Conservation (phyloP, 169 alveolate species). For the Plasmodium fragile region DNA sequence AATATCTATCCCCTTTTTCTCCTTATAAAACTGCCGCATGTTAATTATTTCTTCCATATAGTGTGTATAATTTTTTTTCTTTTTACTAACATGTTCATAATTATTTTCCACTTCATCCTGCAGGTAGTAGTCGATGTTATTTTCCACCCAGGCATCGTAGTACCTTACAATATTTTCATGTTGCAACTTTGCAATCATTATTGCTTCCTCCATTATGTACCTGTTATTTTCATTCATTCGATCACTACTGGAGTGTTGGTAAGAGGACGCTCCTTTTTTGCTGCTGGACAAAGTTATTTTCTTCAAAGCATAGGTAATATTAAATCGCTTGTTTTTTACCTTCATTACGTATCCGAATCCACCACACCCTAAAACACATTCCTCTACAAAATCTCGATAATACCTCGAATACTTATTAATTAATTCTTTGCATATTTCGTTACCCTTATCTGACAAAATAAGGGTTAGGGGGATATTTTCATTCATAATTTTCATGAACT, state of each 20-base stretch:
- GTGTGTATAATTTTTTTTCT: conserved; percentile 6
- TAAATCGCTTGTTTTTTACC: conserved; percentile 82
- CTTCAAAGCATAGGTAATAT: conserved; percentile 86
- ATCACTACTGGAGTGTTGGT: conserved; percentile 52
- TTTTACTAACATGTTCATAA: not conserved
- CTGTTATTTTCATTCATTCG: conserved; percentile 77
- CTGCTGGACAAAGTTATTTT: conserved; percentile 77
- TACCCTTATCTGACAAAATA: conserved; percentile 43
- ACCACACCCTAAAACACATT: conserved; percentile 87
- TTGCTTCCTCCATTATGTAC: conserved; percentile 86
- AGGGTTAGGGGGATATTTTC: conserved; percentile 61
- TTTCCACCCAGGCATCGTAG: conserved; percentile 90
- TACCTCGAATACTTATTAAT: conserved; percentile 80
- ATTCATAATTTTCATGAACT: conserved; percentile 37
- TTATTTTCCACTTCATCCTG: conserved; percentile 17
- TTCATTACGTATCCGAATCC: conserved; percentile 89
- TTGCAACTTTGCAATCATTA: conserved; percentile 88
- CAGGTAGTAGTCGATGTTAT: conserved; percentile 78
- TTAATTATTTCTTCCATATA: conserved; percentile 62
- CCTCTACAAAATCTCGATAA: conserved; percentile 85
- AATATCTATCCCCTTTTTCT: conserved; percentile 45
- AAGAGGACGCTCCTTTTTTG: conserved; percentile 8
- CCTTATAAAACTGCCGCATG: conserved; percentile 26
- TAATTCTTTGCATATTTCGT: conserved; percentile 55
- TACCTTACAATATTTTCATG: conserved; percentile 89